Conservation (phyloP, 2,329 filamentous ascomycete species). For the Clonostachys chloroleuca region DNA sequence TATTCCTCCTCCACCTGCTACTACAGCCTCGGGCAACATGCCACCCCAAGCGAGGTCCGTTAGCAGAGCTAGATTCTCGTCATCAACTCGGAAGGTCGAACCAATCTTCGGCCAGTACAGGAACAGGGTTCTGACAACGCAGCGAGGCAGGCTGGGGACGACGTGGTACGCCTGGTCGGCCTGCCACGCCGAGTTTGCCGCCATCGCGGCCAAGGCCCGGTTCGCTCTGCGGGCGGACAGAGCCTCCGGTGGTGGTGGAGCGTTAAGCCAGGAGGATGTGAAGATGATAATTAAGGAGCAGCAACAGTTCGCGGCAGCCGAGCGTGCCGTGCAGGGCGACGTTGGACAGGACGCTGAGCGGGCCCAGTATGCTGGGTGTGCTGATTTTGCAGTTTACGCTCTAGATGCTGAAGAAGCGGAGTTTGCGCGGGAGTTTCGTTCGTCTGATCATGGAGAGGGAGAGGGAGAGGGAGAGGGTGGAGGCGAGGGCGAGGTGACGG, state of each 20-base stretch:
- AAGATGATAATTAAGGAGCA: not conserved
- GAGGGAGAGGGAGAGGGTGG: constrained; percentile 9
- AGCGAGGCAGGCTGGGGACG: not conserved
- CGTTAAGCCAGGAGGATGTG: too few species aligned
- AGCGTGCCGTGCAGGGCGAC: constrained; percentile 6
- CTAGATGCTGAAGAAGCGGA: not conserved
- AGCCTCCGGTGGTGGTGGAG: too few species aligned
- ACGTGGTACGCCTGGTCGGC: constrained; percentile 7
- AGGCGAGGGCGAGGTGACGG: constrained; percentile 1
- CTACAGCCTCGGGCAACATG: too few species aligned
- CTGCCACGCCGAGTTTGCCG: constrained; percentile 8
- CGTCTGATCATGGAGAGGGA: too few species aligned
- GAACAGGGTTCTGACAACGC: not conserved
- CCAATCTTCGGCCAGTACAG: too few species aligned
- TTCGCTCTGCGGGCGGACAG: not conserved
- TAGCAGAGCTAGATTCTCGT: too few species aligned
- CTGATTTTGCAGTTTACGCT: constrained; percentile 16
- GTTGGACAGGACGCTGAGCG: constrained; percentile 9
- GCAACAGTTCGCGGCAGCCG: constrained; percentile 7
- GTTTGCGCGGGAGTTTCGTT: too few species aligned
- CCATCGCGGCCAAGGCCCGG: not conserved
- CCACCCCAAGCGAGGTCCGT: too few species aligned
- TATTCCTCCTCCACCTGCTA: too few species aligned
- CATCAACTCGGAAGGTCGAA: too few species aligned
- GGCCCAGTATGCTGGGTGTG: constrained; percentile 16